Evolutionary conservation across 306 rosid genomes (phyloP), one percentile per base, ranked within the genome.

Genomic region (Oemleria cerasiformis): DNA sequence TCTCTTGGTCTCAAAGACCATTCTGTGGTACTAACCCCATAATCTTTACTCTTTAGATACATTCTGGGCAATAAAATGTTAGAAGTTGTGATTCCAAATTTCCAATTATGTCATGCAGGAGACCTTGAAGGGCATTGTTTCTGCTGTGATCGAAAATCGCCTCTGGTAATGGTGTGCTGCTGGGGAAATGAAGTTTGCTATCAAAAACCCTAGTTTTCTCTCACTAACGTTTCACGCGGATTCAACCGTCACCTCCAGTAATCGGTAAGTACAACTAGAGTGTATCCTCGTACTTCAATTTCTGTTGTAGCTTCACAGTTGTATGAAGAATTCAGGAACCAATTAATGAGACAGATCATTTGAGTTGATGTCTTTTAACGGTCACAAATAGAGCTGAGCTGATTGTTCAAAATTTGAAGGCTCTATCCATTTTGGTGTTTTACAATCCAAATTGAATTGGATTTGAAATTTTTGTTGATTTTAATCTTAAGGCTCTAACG

Each of bases 1-100:
- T 88, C 97, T 68, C 98, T 94, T 70, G 96, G 98, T 73, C 96
- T 94, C 59, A 91, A 83, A 88, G 97, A 94, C 78, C 94, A 94
- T 83, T 86, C 97, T 34, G 72, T 40, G 89, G 97, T 87, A 84
- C 41, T 17, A 40, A 61, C 40, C 66, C 66, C 36, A 1, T 30
- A 2, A 39, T 45, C 38, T 11, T 2, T 60, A 1, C 21, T 67
- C 57, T 73, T 2, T 34, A 54, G 19, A 16, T 70, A 8, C 25
- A 51, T 58, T 23, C 30, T 34, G 10, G 1, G 40, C 5, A 45
- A 15, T 13, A 23, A 59, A 14, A 21, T 54, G 49, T 19, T 20
- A 30, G 54, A 71, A 21, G 40, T 56, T 39, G 72, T 39, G 36
- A 30, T 30, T 30, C 36, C 36, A 68, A 68, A 14, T 11, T 69